Base-by-base conservation (phyloP, 2,329 filamentous ascomycete genomes). In the Sporothrix variecibatus region DNA sequence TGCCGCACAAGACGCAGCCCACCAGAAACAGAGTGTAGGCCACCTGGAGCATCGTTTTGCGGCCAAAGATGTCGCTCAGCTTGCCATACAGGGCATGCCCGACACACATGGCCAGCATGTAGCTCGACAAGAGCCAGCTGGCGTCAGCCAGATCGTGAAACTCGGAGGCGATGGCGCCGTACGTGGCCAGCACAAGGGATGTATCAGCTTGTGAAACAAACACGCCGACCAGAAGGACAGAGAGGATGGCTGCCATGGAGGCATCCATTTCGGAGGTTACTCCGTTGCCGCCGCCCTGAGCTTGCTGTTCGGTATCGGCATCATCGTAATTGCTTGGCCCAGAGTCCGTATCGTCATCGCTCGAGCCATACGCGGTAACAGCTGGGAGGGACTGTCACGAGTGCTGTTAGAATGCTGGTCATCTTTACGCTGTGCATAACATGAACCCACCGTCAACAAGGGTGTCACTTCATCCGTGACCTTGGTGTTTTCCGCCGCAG, bases 141-240 rank as follows among this genome's bases (percentile, higher is more conserved):
- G 88, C 89, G 71, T 87, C 85, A 17, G 84, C 85, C 5, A 91
- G 78, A 40, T 85, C 84, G 71, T 86, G 82, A 77, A 91, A 91
- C 72, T 91, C 87, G 11, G 89, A 91, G 0, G 88, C 87, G 71
- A 91, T 90, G 2, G 83, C 84, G 0, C 87, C 87, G 74, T 92
- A 89, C 0, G 91, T 92, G 0, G 92, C 91, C 38, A 94, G 82
- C 0, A 94, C 86, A 0, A 94, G 82, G 0, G 89, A 91, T 0
- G 83, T 82, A 78, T 94, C 92, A 23, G 88, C 87, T 72, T 91
- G 90, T 5, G 88, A 87, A 12, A 92, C 87, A 76, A 94, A 92
- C 11, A 91, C 88, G 12, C 88, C 89, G 23, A 77, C 76, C 3
- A 73, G 23, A 1, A 77, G 67, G 28, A 71, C 72, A 17, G 71